Percentiles rank a stretch among this genome's conserved stretches.
Evolutionary conservation across 352 stramenopile species (phyloP).

Genomic region (Globisporangium acanthophoron): DNA sequence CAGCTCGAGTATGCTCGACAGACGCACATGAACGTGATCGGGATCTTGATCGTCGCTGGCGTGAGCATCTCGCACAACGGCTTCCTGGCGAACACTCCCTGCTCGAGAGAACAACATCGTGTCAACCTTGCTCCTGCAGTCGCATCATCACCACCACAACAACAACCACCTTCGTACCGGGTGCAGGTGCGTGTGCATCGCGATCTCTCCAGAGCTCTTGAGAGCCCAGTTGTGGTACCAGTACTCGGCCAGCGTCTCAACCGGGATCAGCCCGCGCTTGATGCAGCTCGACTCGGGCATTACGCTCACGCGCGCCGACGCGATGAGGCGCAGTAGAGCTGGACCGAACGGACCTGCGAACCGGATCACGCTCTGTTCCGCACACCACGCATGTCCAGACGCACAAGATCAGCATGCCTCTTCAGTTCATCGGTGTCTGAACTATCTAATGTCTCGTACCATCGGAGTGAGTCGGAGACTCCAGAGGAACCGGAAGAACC

Average conservation of each 20-base stretch:
- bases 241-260: slow-evolving; percentile 39
- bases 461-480: slow-evolving; percentile 47
- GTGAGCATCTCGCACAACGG: slow-evolving; percentile 56
- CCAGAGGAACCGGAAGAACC: slow-evolving; percentile 47
- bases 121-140: neutral
- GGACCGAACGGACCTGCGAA: slow-evolving; percentile 51
- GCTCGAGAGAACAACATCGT: neutral
- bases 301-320: slow-evolving; percentile 31
- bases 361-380: slow-evolving; percentile 34
- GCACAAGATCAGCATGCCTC: no score
- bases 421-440: neutral
- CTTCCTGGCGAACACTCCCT: slow-evolving; percentile 49
- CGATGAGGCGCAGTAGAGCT: slow-evolving; percentile 39
- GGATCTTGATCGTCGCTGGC: slow-evolving; percentile 39
- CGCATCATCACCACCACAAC: neutral
- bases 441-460: slow-evolving; percentile 15
- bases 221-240: slow-evolving; percentile 80
- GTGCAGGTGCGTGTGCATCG: slow-evolving; percentile 61
- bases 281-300: slow-evolving; percentile 65
- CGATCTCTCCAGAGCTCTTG: slow-evolving; percentile 55
- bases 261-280: slow-evolving; percentile 32
- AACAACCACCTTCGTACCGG: slow-evolving; percentile 21
- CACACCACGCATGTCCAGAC: no score
- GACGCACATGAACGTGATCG: slow-evolving; percentile 62
- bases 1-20: neutral